Evolutionary conservation across 768 basidiomycete species (phyloP), one percentile per base, ranked within the genome.

Genomic region (Pleurotus tuoliensis): DNA sequence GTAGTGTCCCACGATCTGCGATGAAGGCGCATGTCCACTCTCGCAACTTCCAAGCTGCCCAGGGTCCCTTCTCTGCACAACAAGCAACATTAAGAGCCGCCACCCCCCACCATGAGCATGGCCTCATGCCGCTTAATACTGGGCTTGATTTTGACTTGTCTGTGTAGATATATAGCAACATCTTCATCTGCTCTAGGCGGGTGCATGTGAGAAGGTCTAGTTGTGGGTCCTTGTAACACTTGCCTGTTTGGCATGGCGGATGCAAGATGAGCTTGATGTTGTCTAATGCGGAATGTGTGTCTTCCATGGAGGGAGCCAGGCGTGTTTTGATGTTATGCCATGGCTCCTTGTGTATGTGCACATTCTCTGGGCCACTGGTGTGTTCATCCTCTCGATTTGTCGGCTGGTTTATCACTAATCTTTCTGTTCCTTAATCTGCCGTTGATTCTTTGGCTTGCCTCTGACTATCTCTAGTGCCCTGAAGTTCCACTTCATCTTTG

Each of bases 1-100:
- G 46, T 18, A 60, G 38, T 44, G 49, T 58, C 25, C 65, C 56
- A 4, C 54, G 55, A 55, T 66, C 60, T 0, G 5, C 25, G 13
- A 66, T 57, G 58, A 59, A 66, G 37, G 55, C 58, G 3, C 57
- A 51, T 8, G 63, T 57, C 64, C 65, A 67, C 12, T 59, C 56
- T 15, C 59, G 59, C 4, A 68, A 56, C 12, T 46, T 59, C 20
- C 59, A 7, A 30, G 30, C 40, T 13, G 61, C 61, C 46, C 24
- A 25, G 13, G 16, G 24, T 34, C 43, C 27, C 30, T 30, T 30
- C 30, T 30, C 30, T 30, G 30, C 30, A 30, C 30, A 30, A 30
- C 30, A 7, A 30, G 30, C 30, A 30, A 30, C 30, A 30, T 30
- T 3, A 30, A 46, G 5, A 51, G 56, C 8, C 57, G 57, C 22